Conservation (phyloP, 257 asterid genomes). For the Datura wrightii region DNA sequence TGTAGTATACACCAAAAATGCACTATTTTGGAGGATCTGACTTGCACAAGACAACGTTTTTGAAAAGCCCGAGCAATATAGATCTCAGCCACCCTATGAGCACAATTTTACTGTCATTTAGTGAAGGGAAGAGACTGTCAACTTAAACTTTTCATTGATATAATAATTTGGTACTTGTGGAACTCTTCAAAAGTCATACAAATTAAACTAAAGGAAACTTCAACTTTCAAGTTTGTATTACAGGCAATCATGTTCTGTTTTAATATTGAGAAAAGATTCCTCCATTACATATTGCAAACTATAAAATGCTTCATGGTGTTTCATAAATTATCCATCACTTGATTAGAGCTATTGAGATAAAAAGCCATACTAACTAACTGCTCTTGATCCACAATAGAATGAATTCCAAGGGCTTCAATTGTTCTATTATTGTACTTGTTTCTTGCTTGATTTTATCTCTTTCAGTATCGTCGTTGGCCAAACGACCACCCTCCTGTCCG, state of each 20-base stretch:
- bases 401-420: conserved; percentile 35
- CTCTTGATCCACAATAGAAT: conserved; percentile 17
- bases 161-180: conserved; percentile 6
- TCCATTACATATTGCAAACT: not conserved
- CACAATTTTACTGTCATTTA: too few relatives aligned
- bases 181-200: not conserved
- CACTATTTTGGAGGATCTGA: too few relatives aligned
- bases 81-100: too few relatives aligned
- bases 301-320: not conserved
- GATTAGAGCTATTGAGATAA: not conserved
- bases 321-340: not conserved
- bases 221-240: not conserved
- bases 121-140: not conserved
- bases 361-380: not conserved
- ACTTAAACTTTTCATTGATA: not conserved
- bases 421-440: conserved; percentile 31
- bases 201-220: not conserved
- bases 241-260: conserved; percentile 21
- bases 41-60: too few relatives aligned
- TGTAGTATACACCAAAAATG: too few relatives aligned
- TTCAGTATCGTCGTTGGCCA: conserved; percentile 35
- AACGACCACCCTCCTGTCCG: conserved; percentile 30
- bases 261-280: not conserved
- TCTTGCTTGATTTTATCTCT: conserved; percentile 33
- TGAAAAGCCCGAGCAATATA: too few relatives aligned